Base-by-base conservation (phyloP, 805 yeast species). In the Schwanniomyces pseudopolymorphus region DNA sequence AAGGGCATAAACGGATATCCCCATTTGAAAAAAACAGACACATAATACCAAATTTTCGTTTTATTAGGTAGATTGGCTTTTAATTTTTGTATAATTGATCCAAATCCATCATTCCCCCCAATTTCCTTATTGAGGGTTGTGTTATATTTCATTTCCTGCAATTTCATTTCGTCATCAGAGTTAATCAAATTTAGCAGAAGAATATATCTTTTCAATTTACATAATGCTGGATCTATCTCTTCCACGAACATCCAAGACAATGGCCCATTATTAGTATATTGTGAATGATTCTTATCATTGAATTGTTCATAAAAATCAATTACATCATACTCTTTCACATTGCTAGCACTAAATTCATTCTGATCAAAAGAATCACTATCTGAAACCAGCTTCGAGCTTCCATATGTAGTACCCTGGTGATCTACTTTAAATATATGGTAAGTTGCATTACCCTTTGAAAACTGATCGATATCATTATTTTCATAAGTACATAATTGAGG, bases 401-500 rank as follows among this genome's bases (percentile, higher is more conserved):
- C 16, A 33, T 33, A 2, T 8, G 10, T 14, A 14, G 7, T 33
- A 11, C 8, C 6, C 5, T 33, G 22, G 22, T 10, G 5, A 14
- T 33, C 37, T 33, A 33, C 13, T 19, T 33, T 33, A 16, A 33
- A 33, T 19, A 33, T 13, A 17, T 33, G 37, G 16, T 8, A 16
- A 19, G 37, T 33, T 16, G 37, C 14, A 8, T 33, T 19, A 8
- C 37, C 37, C 22, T 17, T 33, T 7, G 20, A 5, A 17, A 17
- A 17, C 4, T 33, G 11, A 9, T 16, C n/a, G 11, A 9, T 21
- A 7, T 33, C n/a, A 7, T 14, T 16, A 16, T 17, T 33, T 16
- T 42, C 57, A 41, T 54, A 56, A 9, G 39, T 24, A 43, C 60
- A 56, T 26, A 43, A 26, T 16, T 46, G 26, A 3, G 37, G 62